A percentile compares a stretch with the other conserved stretches of the same genome.
Conservation (phyloP, 495 filamentous ascomycete genomes). For the Penicillium paradoxum region DNA sequence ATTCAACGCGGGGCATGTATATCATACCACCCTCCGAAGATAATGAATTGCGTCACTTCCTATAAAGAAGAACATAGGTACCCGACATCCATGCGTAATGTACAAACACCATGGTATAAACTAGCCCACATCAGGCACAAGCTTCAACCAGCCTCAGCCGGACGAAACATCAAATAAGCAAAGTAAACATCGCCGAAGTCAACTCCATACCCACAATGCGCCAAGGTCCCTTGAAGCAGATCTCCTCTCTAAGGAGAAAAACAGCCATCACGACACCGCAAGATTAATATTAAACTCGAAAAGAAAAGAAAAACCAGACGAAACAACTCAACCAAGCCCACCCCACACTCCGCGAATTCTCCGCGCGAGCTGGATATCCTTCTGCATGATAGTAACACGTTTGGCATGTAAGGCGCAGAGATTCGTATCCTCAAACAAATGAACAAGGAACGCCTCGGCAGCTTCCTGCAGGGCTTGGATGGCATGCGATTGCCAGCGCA, state of each 20-base stretch:
- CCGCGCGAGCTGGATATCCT: slow-evolving; percentile 86
- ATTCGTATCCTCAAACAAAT: slow-evolving; percentile 93
- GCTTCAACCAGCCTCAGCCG: not conserved
- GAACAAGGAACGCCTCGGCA: slow-evolving; percentile 86
- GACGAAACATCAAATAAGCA: not conserved
- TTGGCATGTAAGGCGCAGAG: slow-evolving; percentile 94
- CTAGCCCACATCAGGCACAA: slow-evolving; percentile 1
- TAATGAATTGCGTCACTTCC: slow-evolving; percentile 4
- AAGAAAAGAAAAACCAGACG: slow-evolving; percentile 6
- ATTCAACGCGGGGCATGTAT: not conserved
- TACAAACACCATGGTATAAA: slow-evolving; percentile 23
- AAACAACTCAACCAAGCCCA: slow-evolving; percentile 48
- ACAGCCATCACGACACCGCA: not conserved
- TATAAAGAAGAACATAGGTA: slow-evolving; percentile 13
- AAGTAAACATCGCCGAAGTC: slow-evolving; percentile 1
- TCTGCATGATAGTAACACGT: slow-evolving; percentile 95
- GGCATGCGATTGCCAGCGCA: slow-evolving; percentile 90
- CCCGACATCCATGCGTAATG: slow-evolving; percentile 21
- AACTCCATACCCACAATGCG: slow-evolving; percentile 19
- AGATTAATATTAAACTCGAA: slow-evolving; percentile 7
- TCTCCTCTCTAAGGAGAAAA: not conserved
- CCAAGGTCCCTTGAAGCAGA: not conserved
- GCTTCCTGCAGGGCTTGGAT: slow-evolving; percentile 89
- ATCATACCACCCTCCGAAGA: not conserved
- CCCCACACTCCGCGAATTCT: slow-evolving; percentile 72